Evolutionary conservation across 2,329 filamentous ascomycete genomes (phyloP), one percentile per base, ranked within the genome.

Genomic region (Sclerotinia subarctica): DNA sequence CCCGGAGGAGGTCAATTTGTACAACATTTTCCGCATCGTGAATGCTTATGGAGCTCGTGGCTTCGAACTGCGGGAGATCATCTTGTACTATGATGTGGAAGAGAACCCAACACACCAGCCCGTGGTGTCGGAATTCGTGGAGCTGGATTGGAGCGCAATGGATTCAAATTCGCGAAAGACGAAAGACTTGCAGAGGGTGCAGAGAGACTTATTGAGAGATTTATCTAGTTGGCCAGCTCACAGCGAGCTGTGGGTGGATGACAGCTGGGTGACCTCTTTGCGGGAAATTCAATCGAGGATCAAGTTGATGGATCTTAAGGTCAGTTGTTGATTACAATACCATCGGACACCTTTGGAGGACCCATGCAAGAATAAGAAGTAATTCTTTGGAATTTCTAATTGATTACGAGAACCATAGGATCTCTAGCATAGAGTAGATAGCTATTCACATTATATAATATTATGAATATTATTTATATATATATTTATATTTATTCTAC

Each of bases 101-200:
- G 49, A 54, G 17, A n/a, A 19, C 2, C 4, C 32, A 4, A 38
- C 26, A 29, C 24, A 44, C 3, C 24, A 63, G 26, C 19, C 26
- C n/a, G 57, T 54, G 19, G 42, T 21, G 15, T 53, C 57, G 21
- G 65, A 67, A 26, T 67, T 67, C 17, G 65, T 67, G 44, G 47
- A 63, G 47, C 26, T 67, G 15, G 65, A 67, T 42, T 67, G 65
- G 65, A 29, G 21, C 17, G 65, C 38, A 29, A 67, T 67, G 65
- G 65, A 67, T 38, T 21, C 57, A 46, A 26, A 54, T n/a, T 54
- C 57, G 21, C 13, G 26, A n/a, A 63, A 63, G 57, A 63, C 26
- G 6, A 26, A 32, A n/a, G 17, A 32, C 10, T 29, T 67, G 38
- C 65, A 67, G 49, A 44, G 44, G 21, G 65, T 54, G n/a, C 65